Evolutionary conservation across 2,329 filamentous ascomycete genomes (phyloP).

Genomic region (Didymosphaeria variabile): DNA sequence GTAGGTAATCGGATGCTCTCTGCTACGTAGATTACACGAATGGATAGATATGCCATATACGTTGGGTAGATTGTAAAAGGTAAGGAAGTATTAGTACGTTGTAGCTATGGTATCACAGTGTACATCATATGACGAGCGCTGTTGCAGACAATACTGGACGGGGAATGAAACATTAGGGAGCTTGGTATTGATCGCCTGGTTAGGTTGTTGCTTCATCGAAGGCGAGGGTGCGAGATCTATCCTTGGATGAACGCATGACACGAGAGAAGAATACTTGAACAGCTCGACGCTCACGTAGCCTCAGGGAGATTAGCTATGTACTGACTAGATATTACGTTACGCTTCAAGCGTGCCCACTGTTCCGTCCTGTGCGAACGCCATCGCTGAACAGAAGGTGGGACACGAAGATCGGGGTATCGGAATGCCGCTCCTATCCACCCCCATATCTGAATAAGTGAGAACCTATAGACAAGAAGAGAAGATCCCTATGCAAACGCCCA

Average conservation of each 20-base stretch:
- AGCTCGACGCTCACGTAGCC: neutral
- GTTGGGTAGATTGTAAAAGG: too few species aligned
- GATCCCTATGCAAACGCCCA: neutral
- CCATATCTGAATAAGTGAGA: neutral
- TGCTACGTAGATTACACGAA: too few species aligned
- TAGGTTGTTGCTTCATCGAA: too few species aligned
- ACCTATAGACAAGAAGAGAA: conserved; percentile 3
- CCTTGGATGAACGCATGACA: neutral
- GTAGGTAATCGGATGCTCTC: too few species aligned
- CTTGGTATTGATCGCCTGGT: too few species aligned
- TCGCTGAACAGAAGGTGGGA: neutral
- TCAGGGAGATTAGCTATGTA: neutral
- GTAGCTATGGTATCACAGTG: too few species aligned
- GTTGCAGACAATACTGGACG: too few species aligned
- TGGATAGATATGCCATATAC: too few species aligned
- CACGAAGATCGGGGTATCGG: neutral
- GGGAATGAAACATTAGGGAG: too few species aligned
- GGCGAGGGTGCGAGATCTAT: neutral
- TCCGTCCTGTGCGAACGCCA: neutral
- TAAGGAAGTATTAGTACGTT: too few species aligned
- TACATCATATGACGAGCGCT: too few species aligned
- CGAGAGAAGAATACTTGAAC: neutral
- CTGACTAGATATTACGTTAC: conserved; percentile 4
- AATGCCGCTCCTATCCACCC: neutral
- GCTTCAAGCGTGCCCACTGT: neutral